Base-by-base conservation (phyloP, 306 rosid genomes). In the Castanopsis chinensis region DNA sequence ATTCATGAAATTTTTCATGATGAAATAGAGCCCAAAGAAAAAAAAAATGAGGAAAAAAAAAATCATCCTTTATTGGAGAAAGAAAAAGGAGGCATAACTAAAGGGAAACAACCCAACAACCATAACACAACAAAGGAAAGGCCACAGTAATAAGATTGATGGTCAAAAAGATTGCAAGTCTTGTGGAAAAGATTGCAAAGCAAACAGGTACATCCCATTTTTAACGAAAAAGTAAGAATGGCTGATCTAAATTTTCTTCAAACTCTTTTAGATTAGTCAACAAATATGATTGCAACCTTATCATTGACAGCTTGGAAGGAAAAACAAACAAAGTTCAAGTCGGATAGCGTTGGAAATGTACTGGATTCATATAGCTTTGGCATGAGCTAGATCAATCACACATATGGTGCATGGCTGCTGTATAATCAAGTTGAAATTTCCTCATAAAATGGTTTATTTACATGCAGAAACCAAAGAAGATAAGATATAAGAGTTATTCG, bases 91-190 rank as follows among this genome's bases (percentile, higher is more conserved):
- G 73, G 81, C 58, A 76, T 74, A 82, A 74, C 27, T 55, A 81
- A 85, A 78, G 83, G 72, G 83, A 85, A 83, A 80, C 81, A 86
- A 78, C 79, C 78, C 77, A 80, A 82, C 83, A 76, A 78, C 84
- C 77, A 86, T 82, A 86, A 84, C 84, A 83, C 85, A 80, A 70
- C 74, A 83, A 88, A 69, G 76, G 76, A 81, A 81, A 80, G 87
- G 82, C 20, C 80, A 74, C 64, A 76, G 85, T 49, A 79, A 83
- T 28, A 79, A 63, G 87, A 86, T 78, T 69, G 86, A 79, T 89
- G 93, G 93, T 92, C 93, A 92, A 92, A 91, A 92, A 85, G 93
- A 76, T 37, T 70, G 64, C 83, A 71, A 74, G 74, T 69, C 72
- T 79, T 35, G 73, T 79, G 82, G 87, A 87, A 88, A 89, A 87